These are phyloP conservation scores for Rhizopogon vesiculosus DNA, from an alignment of 768 basidiomycete genomes.

Conservation along the genomic window DNA sequence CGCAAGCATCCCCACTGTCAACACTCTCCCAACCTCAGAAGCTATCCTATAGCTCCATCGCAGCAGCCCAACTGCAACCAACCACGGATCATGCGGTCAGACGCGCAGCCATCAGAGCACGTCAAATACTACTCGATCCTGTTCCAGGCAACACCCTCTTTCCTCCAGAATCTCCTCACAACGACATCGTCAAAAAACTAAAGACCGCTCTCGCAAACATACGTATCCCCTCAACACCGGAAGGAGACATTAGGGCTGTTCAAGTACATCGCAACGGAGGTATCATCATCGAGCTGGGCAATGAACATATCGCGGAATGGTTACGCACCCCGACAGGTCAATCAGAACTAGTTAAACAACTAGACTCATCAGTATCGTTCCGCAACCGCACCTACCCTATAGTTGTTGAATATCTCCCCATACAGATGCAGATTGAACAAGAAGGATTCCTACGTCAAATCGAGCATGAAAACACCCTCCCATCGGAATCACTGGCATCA, in stretches of 20 bases:
- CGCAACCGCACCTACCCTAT: too few relatives aligned
- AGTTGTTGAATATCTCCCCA: too few relatives aligned
- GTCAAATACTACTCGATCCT: background rate
- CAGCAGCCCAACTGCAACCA: background rate
- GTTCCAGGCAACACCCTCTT: background rate
- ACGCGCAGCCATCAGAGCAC: background rate
- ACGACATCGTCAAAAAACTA: background rate
- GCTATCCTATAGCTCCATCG: background rate
- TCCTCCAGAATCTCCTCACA: too few relatives aligned
- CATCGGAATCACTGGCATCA: too few relatives aligned
- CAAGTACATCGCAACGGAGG: slow-evolving; percentile 6
- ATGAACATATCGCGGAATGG: background rate
- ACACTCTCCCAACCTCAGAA: too few relatives aligned
- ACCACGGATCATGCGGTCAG: background rate
- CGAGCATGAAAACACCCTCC: too few relatives aligned
- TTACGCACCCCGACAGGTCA: too few relatives aligned
- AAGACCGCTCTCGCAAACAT: background rate
- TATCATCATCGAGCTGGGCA: slow-evolving; percentile 9
- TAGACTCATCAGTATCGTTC: too few relatives aligned
- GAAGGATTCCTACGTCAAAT: too few relatives aligned
- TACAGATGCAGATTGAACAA: too few relatives aligned
- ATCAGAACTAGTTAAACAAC: too few relatives aligned
- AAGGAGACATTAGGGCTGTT: background rate
- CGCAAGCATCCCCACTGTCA: background rate
- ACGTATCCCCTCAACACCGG: too few relatives aligned